Base-by-base conservation (phyloP, 1,284 basidiomycete genomes). In the Pholiota adiposa region DNA sequence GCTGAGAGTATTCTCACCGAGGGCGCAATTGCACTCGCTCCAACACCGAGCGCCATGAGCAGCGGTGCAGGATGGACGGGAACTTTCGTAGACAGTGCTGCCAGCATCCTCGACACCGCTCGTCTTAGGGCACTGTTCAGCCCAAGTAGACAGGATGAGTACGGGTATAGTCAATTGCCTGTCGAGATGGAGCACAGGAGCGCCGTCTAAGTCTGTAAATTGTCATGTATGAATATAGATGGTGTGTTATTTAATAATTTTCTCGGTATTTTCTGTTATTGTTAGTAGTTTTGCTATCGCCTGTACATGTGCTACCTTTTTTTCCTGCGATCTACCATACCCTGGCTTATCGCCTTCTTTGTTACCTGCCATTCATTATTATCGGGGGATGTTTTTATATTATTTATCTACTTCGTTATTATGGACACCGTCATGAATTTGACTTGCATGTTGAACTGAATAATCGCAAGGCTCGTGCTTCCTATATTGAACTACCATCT, bases 141-240 rank as follows among this genome's bases (percentile, higher is more conserved):
- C 31, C 60, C 82, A 27, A 70, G 77, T 11, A 70, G 75, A 57
- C 72, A 74, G 56, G 70, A 73, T 14, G 70, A 71, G 25, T 73
- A 72, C 40, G 88, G 88, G 8, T 93, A 93, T 68, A 84, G 80
- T 54, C 87, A 85, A 66, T 65, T 93, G 51, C 87, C 90, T 44
- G 79, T 92, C 27, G 91, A 92, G 72, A 82, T 92, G 87, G 73
- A 72, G 23, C 67, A 72, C 11, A 49, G 54, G 25, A 56, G 46
- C 19, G 48, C 54, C 25, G 54, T 56, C 19, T 56, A 9, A 34
- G 18, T 46, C 7, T n/a, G 44, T 18, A 43, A 40, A 36, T 16
- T 27, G 3, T 2, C 19, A 11, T 41, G 40, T 44, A 44, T 25
- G 41, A 44, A 25, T 21, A 44, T 23, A 44, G n/a, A 44, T 44